A percentile compares a stretch with the other conserved stretches of the same genome.
phyloP scores from a whole-genome alignment of 805 yeast species.

The Metschnikowia orientalis region DNA sequence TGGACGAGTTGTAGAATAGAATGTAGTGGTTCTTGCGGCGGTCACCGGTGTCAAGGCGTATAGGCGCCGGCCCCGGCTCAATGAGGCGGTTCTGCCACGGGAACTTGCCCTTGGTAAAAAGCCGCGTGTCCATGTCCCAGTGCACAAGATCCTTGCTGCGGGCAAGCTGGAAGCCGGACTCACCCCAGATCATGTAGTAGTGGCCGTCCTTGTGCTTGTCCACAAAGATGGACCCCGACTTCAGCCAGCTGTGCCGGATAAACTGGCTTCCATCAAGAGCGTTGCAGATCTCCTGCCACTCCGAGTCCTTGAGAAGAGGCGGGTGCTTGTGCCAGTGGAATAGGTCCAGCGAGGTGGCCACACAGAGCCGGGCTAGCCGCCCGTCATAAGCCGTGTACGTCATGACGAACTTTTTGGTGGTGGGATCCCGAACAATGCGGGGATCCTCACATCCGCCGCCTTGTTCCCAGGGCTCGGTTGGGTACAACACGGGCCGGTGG shows the following conservation, averaged over 20 bases:
- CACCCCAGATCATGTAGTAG: constrained; percentile 44
- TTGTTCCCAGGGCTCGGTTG: constrained; percentile 37
- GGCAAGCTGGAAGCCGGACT: constrained; percentile 36
- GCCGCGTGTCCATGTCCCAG: constrained; percentile 26
- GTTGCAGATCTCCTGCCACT: constrained; percentile 33
- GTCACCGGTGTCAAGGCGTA: constrained; percentile 24
- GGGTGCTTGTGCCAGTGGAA: constrained; percentile 37
- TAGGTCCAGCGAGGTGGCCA: constrained; percentile 35
- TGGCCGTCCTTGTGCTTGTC: constrained; percentile 30
- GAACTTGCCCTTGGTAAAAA: constrained; percentile 27
- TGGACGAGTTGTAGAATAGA: constrained; percentile 36
- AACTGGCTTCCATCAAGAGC: constrained; percentile 21
- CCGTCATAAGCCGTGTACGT: constrained; percentile 41
- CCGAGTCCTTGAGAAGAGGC: constrained; percentile 24
- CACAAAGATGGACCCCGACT: constrained; percentile 38
- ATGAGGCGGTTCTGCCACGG: constrained; percentile 33
- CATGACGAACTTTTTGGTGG: constrained; percentile 30
- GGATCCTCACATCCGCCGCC: constrained; percentile 45
- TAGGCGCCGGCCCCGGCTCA: constrained; percentile 42
- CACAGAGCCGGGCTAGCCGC: constrained; percentile 33
- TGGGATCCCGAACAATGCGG: constrained; percentile 36
- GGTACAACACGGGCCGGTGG: constrained; percentile 28
- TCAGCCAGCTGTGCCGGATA: constrained; percentile 37
- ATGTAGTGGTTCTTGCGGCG: constrained; percentile 29
- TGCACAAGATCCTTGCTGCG: constrained; percentile 30